These are phyloP conservation scores for Hypoxylon lenormandii DNA, from an alignment of 495 filamentous ascomycete species.

Conservation along the genomic window DNA sequence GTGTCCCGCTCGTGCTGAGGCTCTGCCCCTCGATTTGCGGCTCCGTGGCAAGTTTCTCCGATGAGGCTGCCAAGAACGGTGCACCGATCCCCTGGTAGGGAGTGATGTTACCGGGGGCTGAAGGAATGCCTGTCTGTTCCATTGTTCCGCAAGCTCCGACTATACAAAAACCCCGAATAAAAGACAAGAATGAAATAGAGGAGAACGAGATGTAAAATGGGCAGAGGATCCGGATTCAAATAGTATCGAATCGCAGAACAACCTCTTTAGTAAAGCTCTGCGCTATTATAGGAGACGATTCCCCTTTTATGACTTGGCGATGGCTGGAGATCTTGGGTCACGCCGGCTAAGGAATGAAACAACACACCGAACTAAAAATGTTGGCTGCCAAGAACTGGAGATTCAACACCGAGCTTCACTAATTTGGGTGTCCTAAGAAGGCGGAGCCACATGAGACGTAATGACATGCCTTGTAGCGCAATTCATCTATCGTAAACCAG, in stretches of 20 bases:
- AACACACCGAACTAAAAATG: constrained; percentile 15
- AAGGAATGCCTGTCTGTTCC: constrained; percentile 12
- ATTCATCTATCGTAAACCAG: constrained; percentile 30
- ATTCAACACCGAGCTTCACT: constrained; percentile 7
- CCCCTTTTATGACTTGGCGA: neutral
- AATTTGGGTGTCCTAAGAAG: constrained; percentile 8
- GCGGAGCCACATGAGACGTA: constrained; percentile 23
- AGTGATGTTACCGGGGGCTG: neutral
- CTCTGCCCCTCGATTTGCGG: constrained; percentile 3
- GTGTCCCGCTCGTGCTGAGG: constrained; percentile 18
- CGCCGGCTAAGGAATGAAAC: constrained; percentile 12
- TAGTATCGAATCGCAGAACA: constrained; percentile 8
- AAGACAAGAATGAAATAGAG: constrained; percentile 1
- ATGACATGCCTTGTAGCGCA: constrained; percentile 7
- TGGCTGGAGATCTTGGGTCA: constrained; percentile 4
- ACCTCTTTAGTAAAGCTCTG: neutral
- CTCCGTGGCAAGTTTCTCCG: neutral
- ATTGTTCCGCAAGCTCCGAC: constrained; percentile 5
- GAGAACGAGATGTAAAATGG: constrained; percentile 1
- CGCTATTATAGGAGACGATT: neutral
- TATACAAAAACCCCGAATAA: neutral
- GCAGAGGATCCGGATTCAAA: neutral
- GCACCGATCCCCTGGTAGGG: constrained; percentile 3
- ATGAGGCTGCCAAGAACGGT: neutral
- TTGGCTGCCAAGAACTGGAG: constrained; percentile 28